Evolutionary conservation across 306 rosid genomes (phyloP), one percentile per base, ranked within the genome.

Genomic region (barrel medic (Medicago truncatula)): DNA sequence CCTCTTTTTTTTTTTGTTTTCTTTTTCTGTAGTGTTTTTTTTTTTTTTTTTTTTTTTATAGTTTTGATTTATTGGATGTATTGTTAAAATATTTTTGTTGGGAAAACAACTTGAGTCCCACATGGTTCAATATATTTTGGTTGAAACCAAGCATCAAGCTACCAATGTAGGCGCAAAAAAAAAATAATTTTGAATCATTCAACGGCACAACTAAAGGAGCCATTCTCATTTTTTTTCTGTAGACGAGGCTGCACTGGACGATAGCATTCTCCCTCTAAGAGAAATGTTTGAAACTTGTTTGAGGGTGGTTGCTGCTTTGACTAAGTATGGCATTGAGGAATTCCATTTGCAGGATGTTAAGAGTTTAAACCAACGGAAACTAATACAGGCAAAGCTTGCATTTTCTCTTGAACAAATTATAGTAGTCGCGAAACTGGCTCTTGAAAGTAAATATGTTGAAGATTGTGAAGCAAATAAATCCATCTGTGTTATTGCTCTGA

Each of bases 391-490:
- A 74, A 92, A 95, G 85, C 96, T 95, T 86, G 91, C 85, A 67
- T 92, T 92, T 86, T 89, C 86, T 81, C 87, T 89, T 58, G 97
- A 95, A 65, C 97, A 92, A 84, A 85, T 76, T 76, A 68, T 90
- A 83, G 86, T 79, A 78, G 78, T 89, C 82, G 85, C 90, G 38
- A 90, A 89, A 84, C 80, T 87, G 76, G 84, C 84, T 76, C 84
- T 87, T 80, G 89, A 84, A 65, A 80, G 84, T 25, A 78, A 82
- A 57, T 77, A 75, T 75, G 81, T 79, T 61, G 85, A 76, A 57
- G 86, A 75, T 70, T 74, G 79, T 58, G 70, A 81, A 46, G 87
- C 85, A 77, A 75, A 73, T 34, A 84, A 80, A 76, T 74, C 76
- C 3, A 16, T 77, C 61, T 62, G 67, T 80, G 78, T 70, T 85